Conservation (phyloP, 129 eudicot species). For the Escallonia herrerae region DNA sequence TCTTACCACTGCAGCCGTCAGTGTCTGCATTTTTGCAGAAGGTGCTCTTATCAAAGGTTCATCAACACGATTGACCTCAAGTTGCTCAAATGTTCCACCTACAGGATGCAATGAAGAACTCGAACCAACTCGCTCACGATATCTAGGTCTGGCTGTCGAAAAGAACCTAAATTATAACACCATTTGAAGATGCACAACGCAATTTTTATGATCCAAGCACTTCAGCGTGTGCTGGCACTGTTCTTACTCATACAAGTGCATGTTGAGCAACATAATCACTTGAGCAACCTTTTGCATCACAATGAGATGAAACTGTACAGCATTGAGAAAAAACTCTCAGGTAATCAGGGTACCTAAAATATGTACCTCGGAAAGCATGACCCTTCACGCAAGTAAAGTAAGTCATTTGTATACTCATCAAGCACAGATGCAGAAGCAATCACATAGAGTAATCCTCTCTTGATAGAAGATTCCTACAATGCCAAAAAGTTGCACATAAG, state of each 20-base stretch:
- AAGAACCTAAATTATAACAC: slow-evolving; percentile 6
- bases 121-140: slow-evolving; percentile 18
- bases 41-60: slow-evolving; percentile 23
- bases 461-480: slow-evolving; percentile 15
- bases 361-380: slow-evolving; percentile 27
- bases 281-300: background rate
- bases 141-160: slow-evolving; percentile 25
- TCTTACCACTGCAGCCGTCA: slow-evolving; percentile 25
- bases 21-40: slow-evolving; percentile 14
- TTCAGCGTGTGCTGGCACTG: no score
- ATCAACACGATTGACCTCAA: background rate
- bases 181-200: background rate
- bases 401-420: slow-evolving; percentile 25
- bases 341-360: background rate
- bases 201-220: background rate
- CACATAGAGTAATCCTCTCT: slow-evolving; percentile 13
- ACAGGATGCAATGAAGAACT: slow-evolving; percentile 12
- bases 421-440: slow-evolving; percentile 21
- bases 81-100: slow-evolving; percentile 9
- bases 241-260: background rate
- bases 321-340: no score
- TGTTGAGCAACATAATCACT: background rate
- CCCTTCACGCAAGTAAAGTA: slow-evolving; percentile 22
- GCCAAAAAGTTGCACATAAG: background rate
- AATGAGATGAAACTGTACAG: background rate